A percentile compares a stretch with the other conserved stretches of the same genome.
Conservation (phyloP, 78 protist species). For the Dictyostelium purpureum region DNA sequence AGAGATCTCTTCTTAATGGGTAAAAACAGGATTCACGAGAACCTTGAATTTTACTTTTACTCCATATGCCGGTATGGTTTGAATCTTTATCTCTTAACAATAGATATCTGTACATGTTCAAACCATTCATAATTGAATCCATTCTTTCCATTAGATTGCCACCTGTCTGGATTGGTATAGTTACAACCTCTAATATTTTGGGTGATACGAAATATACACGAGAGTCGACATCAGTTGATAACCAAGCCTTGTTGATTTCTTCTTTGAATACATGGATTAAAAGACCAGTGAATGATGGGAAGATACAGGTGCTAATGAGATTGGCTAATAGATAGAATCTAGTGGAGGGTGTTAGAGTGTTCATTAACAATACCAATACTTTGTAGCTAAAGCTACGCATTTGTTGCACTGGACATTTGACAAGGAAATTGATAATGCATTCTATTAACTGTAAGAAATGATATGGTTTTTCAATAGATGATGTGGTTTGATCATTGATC, state of each 20-base stretch:
- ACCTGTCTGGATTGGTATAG: constrained; percentile 28
- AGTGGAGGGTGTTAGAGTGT: not conserved
- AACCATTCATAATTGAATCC: constrained; percentile 69
- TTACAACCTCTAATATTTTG: constrained; percentile 19
- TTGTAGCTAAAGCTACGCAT: constrained; percentile 44
- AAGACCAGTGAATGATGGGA: constrained; percentile 73
- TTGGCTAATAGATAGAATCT: constrained; percentile 14
- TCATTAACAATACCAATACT: not conserved
- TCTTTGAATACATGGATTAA: constrained; percentile 56
- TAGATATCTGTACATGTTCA: constrained; percentile 45
- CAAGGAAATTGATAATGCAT: constrained; percentile 3
- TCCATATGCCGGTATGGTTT: constrained; percentile 37
- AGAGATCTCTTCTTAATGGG: constrained; percentile 21
- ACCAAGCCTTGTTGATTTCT: constrained; percentile 41
- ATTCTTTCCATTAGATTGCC: constrained; percentile 43
- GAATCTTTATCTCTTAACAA: constrained; percentile 34
- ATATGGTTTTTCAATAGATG: constrained; percentile 1
- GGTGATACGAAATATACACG: constrained; percentile 47
- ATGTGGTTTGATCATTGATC: constrained; percentile 14
- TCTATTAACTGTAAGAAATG: constrained; percentile 63
- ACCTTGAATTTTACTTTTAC: not conserved
- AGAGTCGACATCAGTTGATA: not conserved
- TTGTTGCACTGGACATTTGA: constrained; percentile 65
- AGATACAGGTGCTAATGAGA: constrained; percentile 16
- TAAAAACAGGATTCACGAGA: not conserved